These are phyloP conservation scores for Exophiala viscosa DNA, from an alignment of 2,329 filamentous ascomycete species.

Conservation along the genomic window DNA sequence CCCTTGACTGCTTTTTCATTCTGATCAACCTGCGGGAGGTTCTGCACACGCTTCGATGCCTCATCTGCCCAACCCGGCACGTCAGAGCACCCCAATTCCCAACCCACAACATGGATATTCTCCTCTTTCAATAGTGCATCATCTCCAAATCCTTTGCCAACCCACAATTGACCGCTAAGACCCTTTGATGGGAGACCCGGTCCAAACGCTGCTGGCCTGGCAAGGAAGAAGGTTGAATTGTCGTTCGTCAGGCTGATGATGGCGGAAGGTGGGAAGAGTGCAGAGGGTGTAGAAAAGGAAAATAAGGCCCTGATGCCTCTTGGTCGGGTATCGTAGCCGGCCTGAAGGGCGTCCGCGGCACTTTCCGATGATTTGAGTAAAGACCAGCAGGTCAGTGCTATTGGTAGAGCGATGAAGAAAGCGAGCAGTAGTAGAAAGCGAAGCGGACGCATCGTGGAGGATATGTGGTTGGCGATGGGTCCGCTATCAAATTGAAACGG, in stretches of 20 bases:
- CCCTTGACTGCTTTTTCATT: constrained; percentile 7
- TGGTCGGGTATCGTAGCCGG: constrained; percentile 38
- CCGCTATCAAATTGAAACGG: constrained; percentile 10
- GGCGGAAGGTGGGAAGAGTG: constrained; percentile 89
- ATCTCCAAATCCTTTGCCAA: constrained; percentile 86
- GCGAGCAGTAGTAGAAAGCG: constrained; percentile 45
- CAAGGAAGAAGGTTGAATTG: constrained; percentile 95
- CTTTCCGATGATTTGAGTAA: constrained; percentile 35
- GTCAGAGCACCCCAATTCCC: constrained; percentile 92
- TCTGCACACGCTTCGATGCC: constrained; percentile 43
- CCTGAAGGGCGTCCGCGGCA: constrained; percentile 32
- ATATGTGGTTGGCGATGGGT: constrained; percentile 7
- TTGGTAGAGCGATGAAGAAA: constrained; percentile 47
- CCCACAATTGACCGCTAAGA: constrained; percentile 86
- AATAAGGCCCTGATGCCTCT: constrained; percentile 58
- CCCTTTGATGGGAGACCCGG: constrained; percentile 71
- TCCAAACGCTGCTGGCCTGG: constrained; percentile 88
- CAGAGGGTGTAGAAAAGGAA: constrained; percentile 72
- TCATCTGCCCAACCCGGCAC: constrained; percentile 79
- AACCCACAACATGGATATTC: constrained; percentile 56
- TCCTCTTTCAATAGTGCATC: constrained; percentile 62
- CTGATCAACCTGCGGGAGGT: constrained; percentile 9
- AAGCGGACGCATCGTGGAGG: constrained; percentile 44
- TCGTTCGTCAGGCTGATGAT: constrained; percentile 96
- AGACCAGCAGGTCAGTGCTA: constrained; percentile 47